Base-by-base conservation (phyloP, 1,139 yeast genomes). In the Lodderomyces theae region DNA sequence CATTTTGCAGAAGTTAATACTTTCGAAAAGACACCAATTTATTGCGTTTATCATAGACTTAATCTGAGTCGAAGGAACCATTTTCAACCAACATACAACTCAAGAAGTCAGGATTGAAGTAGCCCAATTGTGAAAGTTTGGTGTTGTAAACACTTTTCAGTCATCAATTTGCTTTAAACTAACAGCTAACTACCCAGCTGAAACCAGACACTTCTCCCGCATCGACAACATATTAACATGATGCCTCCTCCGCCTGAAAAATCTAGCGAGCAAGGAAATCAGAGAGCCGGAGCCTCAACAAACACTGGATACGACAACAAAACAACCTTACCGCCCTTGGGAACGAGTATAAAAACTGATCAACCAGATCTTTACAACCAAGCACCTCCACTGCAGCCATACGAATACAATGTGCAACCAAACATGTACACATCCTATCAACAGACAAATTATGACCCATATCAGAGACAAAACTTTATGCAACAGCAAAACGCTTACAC, bases 271-370 rank as follows among this genome's bases (percentile, higher is more conserved):
- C 45, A 44, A 32, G 48, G 45, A 3, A 50, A 50, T 26, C 42
- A 36, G 25, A 25, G 39, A 36, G 11, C 18, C 9, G n/a, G n/a
- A n/a, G 18, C 31, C 3, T n/a, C 31, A n/a, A 7, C 18, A 6
- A 9, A 4, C 10, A 15, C 11, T 15, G 18, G 18, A 15, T 28
- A 28, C 12, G 46, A 41, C 19, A 24, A 15, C 23, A 42, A 35
- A 30, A 29, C 37, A n/a, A 38, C 38, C 17, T 31, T 46, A 37
- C 50, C 50, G 6, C 47, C 50, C 11, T 41, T 46, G 15, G 47
- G 43, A 8, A 35, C 47, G 5, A 24, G 45, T 1, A 39, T 46
- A 6, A 45, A 39, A 18, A 25, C 42, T 2, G 40, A 41, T 10
- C 38, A 31, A 26, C 34, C 34, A 32, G 37, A 37, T 7, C 36